Evolutionary conservation across 352 stramenopile species (phyloP).

Genomic region (Hyaloperonospora brassicae): DNA sequence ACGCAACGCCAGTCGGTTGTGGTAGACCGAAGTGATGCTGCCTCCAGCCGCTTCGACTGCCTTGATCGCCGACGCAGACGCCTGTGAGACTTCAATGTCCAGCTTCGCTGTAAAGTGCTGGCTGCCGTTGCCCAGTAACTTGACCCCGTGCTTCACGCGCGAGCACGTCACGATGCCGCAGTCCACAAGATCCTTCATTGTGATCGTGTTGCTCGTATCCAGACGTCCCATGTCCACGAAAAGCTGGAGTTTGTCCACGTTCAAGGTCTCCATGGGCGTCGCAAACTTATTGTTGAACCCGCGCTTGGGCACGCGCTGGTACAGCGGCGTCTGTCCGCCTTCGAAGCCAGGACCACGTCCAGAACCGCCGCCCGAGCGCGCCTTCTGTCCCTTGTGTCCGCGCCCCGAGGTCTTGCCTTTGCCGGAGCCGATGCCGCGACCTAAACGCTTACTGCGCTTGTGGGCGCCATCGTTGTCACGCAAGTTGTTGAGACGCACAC

Average conservation of each 20-base stretch:
- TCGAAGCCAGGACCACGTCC: conserved; percentile 90
- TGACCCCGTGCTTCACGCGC: conserved; percentile 93
- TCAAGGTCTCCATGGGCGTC: conserved; percentile 89
- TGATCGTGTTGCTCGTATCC: conserved; percentile 86
- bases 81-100: conserved; percentile 93
- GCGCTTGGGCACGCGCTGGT: conserved; percentile 95
- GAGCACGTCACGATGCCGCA: conserved; percentile 84
- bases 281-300: conserved; percentile 95
- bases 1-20: conserved; percentile 93
- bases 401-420: conserved; percentile 93
- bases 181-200: conserved; percentile 89
- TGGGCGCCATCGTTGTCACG: conserved; percentile 80
- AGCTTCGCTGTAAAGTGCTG: conserved; percentile 87
- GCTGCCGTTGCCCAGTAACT: conserved; percentile 87
- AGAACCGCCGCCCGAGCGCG: conserved; percentile 79
- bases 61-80: conserved; percentile 90
- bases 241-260: conserved; percentile 91
- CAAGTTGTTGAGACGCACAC: conserved; percentile 80
- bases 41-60: conserved; percentile 91
- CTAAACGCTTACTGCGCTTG: conserved; percentile 87
- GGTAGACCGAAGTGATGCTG: conserved; percentile 94
- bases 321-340: conserved; percentile 96
- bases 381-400: conserved; percentile 97
- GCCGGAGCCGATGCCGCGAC: conserved; percentile 88
- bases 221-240: conserved; percentile 96